Evolutionary conservation across 805 yeast species (phyloP).

Genomic region (Hanseniaspora meyeri): DNA sequence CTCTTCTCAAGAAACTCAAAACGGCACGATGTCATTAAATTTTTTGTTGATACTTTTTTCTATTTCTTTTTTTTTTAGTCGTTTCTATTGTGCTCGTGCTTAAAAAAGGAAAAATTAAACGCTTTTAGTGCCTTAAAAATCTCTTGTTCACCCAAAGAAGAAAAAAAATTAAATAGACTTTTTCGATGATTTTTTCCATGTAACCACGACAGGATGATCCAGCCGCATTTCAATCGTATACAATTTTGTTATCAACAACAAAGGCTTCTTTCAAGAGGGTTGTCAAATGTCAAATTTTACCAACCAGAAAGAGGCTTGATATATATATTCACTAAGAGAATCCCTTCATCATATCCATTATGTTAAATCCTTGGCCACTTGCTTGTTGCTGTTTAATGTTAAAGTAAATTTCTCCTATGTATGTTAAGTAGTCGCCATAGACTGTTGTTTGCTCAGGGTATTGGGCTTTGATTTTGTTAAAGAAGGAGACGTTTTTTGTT

Average conservation of each 20-base stretch:
- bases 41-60: background rate
- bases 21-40: too few relatives aligned
- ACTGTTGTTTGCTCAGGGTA: conserved; percentile 30
- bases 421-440: conserved; percentile 35
- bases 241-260: background rate
- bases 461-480: conserved; percentile 38
- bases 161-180: too few relatives aligned
- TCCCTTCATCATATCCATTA: conserved; percentile 69
- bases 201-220: background rate
- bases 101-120: too few relatives aligned
- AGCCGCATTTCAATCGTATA: background rate
- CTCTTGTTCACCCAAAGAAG: too few relatives aligned
- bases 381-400: conserved; percentile 41
- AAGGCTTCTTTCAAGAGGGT: too few relatives aligned
- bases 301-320: background rate
- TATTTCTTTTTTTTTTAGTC: too few relatives aligned
- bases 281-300: background rate
- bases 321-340: conserved; percentile 20
- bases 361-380: conserved; percentile 21
- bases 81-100: too few relatives aligned
- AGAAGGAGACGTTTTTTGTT: conserved; percentile 41
- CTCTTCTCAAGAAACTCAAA: too few relatives aligned
- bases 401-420: conserved; percentile 52
- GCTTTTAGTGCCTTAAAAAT: too few relatives aligned
- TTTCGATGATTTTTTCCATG: background rate